Evolutionary conservation across 768 basidiomycete genomes (phyloP).

Genomic region (Mycena vulgaris): DNA sequence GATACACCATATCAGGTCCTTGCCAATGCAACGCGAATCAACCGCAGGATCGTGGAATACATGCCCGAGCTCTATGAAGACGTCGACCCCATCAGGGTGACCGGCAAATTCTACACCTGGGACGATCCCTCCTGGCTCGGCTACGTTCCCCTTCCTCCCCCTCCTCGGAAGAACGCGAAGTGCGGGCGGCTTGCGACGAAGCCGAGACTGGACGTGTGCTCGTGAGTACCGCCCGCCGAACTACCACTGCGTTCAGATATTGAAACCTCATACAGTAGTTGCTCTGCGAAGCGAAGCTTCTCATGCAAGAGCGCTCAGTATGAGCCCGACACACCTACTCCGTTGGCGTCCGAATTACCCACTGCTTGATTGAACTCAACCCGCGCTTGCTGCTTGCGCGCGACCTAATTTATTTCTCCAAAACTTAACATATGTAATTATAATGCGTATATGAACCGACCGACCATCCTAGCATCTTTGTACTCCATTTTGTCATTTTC

Average conservation of each 20-base stretch:
- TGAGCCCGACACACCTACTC: background rate
- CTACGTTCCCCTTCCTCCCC: constrained; percentile 27
- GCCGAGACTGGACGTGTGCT: constrained; percentile 26
- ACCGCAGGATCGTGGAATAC: constrained; percentile 22
- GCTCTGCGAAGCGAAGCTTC: constrained; percentile 18
- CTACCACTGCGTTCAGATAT: background rate
- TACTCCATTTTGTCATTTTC: too few relatives aligned
- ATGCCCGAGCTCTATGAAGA: constrained; percentile 34
- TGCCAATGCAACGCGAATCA: background rate
- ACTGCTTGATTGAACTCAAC: background rate
- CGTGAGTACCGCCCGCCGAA: constrained; percentile 2
- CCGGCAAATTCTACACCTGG: constrained; percentile 26
- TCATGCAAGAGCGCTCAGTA: constrained; percentile 21
- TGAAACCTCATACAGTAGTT: background rate
- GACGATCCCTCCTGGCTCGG: constrained; percentile 20
- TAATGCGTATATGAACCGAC: too few relatives aligned
- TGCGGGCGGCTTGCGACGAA: constrained; percentile 24
- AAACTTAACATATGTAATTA: too few relatives aligned
- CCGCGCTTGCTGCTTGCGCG: too few relatives aligned
- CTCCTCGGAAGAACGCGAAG: constrained; percentile 22
- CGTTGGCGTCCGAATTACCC: background rate
- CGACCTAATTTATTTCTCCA: too few relatives aligned
- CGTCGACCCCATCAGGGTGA: constrained; percentile 19
- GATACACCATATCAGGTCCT: background rate
- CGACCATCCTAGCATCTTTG: too few relatives aligned